Percentiles rank a stretch among this genome's conserved stretches.
Evolutionary conservation across 768 basidiomycete genomes (phyloP).

Genomic region (Rhizopogon vinicolor): DNA sequence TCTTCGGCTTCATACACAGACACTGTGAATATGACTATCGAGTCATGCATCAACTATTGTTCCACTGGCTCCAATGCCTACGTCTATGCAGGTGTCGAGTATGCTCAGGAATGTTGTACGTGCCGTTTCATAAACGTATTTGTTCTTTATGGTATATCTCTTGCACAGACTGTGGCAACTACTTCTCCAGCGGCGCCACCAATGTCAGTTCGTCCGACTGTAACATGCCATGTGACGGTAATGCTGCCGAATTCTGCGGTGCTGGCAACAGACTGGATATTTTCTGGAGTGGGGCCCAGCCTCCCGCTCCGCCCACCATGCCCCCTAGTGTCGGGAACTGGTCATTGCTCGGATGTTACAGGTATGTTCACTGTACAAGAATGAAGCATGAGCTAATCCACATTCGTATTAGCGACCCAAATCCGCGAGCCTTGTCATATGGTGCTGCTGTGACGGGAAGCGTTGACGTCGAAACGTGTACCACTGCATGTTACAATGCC

Average conservation of each 20-base stretch:
- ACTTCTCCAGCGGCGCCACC: conserved; percentile 40
- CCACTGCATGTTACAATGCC: conserved; percentile 39
- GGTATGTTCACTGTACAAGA: conserved; percentile 31
- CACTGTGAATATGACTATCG: conserved; percentile 57
- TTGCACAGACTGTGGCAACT: conserved; percentile 60
- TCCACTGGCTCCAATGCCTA: conserved; percentile 31
- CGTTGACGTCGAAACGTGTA: conserved; percentile 47
- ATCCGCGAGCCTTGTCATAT: conserved; percentile 29
- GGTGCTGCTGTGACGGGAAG: conserved; percentile 32
- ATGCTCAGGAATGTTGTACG: conserved; percentile 59
- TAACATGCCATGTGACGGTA: conserved; percentile 56
- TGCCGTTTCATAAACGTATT: conserved; percentile 5
- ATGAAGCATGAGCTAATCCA: neutral
- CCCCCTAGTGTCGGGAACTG: conserved; percentile 56
- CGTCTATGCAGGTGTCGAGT: conserved; percentile 71
- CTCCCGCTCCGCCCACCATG: conserved; percentile 52
- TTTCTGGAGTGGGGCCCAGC: conserved; percentile 56
- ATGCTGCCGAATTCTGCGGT: conserved; percentile 55
- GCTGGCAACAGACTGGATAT: conserved; percentile 55
- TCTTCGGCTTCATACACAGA: conserved; percentile 40
- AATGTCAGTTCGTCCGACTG: conserved; percentile 50
- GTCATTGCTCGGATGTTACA: conserved; percentile 73
- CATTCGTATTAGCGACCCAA: conserved; percentile 27
- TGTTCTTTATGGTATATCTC: conserved; percentile 1
- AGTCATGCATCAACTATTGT: conserved; percentile 42